A percentile compares a stretch with the other conserved stretches of the same genome.
Conservation (phyloP, 192 early-diverging fungal genomes). For the Kappamyces sp. region DNA sequence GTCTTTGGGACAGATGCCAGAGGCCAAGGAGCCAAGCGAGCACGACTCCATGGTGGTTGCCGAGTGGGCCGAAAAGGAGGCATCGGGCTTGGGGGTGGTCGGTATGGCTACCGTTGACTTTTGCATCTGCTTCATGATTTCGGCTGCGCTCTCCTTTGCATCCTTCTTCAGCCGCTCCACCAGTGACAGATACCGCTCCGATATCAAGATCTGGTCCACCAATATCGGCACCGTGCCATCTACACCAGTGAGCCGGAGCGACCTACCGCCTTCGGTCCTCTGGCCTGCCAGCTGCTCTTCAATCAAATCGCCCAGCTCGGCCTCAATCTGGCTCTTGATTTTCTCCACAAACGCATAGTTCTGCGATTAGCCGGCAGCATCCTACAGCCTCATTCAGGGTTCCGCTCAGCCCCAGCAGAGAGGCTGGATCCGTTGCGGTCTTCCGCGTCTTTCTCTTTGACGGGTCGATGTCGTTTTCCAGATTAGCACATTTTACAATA, state of each 20-base stretch:
- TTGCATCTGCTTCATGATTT: constrained; percentile 36
- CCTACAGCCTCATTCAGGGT: too few relatives aligned
- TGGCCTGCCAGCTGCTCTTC: constrained; percentile 18
- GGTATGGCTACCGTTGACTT: constrained; percentile 24
- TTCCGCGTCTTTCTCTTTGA: too few relatives aligned
- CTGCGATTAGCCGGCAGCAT: constrained; percentile 15
- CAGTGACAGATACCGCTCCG: constrained; percentile 35
- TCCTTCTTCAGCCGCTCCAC: constrained; percentile 27
- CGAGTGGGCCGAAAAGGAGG: constrained; percentile 23
- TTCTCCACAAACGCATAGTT: constrained; percentile 34
- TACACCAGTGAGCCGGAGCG: background rate
- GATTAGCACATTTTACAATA: too few relatives aligned
- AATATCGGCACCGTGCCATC: constrained; percentile 25
- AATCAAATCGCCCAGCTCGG: constrained; percentile 23
- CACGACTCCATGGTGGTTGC: background rate
- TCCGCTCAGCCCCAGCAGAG: too few relatives aligned
- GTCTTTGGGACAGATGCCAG: constrained; percentile 12
- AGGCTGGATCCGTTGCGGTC: too few relatives aligned
- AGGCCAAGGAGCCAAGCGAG: constrained; percentile 18
- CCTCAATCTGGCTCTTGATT: constrained; percentile 30
- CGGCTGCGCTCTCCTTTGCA: constrained; percentile 13
- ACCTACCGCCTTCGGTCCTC: background rate
- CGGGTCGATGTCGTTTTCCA: too few relatives aligned
- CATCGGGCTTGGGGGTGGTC: constrained; percentile 18
- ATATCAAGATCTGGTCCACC: constrained; percentile 44